These are phyloP conservation scores for Diaporthe velutina DNA, from an alignment of 2,329 filamentous ascomycete species.

Conservation along the genomic window DNA sequence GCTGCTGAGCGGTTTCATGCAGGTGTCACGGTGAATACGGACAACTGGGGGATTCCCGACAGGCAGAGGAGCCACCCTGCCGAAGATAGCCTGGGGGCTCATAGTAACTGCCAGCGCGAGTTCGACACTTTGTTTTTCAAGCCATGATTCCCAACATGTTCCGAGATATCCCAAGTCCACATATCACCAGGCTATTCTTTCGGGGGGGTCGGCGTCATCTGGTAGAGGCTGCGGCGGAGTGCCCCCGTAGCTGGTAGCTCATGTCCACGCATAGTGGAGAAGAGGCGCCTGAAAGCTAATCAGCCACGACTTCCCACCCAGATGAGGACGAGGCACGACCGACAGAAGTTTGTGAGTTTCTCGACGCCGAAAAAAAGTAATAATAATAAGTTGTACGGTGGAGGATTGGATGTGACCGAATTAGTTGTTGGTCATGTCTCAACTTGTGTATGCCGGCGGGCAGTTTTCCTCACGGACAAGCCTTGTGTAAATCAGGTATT, in stretches of 20 bases:
- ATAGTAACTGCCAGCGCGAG: not conserved
- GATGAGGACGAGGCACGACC: not conserved
- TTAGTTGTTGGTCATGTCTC: too few relatives aligned
- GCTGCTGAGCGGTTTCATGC: not conserved
- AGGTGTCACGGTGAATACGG: not conserved
- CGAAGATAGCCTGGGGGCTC: not conserved
- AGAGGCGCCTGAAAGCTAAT: too few relatives aligned
- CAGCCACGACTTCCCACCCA: too few relatives aligned
- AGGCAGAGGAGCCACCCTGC: not conserved
- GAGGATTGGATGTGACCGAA: not conserved
- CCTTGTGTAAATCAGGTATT: not conserved
- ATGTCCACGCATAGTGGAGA: not conserved
- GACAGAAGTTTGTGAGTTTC: not conserved
- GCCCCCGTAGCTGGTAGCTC: not conserved
- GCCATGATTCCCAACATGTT: not conserved
- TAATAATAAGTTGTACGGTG: not conserved
- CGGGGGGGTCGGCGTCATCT: not conserved
- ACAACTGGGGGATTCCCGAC: not conserved
- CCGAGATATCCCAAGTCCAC: not conserved
- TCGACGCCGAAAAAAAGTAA: not conserved
- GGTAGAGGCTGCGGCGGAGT: not conserved
- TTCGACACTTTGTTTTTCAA: not conserved
- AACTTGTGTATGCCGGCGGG: too few relatives aligned
- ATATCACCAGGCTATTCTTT: not conserved
- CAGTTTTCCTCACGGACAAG: not conserved